Base-by-base conservation (phyloP, 1,284 basidiomycete genomes). In the Phenoliferia sp. region DNA sequence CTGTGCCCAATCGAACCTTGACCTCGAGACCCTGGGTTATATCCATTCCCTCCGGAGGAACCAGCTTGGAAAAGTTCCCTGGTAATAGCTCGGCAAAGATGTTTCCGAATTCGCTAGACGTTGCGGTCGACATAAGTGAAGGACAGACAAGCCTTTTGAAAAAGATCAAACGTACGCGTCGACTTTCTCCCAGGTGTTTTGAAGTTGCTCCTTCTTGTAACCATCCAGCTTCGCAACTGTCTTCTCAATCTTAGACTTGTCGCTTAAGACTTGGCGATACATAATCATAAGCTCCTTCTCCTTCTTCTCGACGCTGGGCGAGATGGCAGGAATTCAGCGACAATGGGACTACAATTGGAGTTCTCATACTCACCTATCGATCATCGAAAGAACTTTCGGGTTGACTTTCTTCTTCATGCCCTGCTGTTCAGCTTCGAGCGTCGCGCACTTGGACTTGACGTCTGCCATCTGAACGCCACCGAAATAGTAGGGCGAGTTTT, bases 21-120 rank as follows among this genome's bases (percentile, higher is more conserved):
- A 99, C 94, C 79, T 99, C 96, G 9, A 99, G 85, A 22, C 96
- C 96, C 71, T 95, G 86, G 76, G 93, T 95, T 67, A 99, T 82
- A 75, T 97, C 94, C 79, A 91, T 88, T 0, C 90, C 90, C 67
- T 99, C 94, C 3, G 94, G 92, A 10, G 94, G 92, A 76, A 94
- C 90, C 33, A 99, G 83, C 78, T 94, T 96, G 12, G 93, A 93
- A 77, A 94, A 96, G 79, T 99, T 99, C 34, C 94, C 94, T 0
- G 96, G 96, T 0, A 99, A 80, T 1, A 99, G 84, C 76, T 99
- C 96, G 6, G 87, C 93, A 78, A 99, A 99, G 79, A 99, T 99
- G 15, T 86, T 87, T 17, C 96, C 96, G 78, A 99, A 99, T 79
- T 98, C 95, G 61, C 92, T n/a, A n/a, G n/a, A n/a, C n/a, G n/a